These are phyloP conservation scores for Pichia kluyveri DNA, from an alignment of 805 yeast genomes.

Conservation along the genomic window DNA sequence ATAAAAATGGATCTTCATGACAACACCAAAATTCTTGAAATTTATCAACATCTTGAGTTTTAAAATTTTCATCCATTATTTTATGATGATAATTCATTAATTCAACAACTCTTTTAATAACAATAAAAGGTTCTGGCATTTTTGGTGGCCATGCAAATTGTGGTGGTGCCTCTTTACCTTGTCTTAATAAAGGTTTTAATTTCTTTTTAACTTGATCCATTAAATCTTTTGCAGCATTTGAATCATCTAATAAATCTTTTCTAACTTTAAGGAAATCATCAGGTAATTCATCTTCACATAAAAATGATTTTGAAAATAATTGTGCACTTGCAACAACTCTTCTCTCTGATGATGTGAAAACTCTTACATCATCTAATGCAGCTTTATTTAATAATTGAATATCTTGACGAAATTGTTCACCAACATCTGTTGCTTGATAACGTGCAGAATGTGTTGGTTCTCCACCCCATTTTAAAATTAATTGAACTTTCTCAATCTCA, in stretches of 20 bases:
- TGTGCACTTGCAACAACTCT: constrained; percentile 92
- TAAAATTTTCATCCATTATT: constrained; percentile 76
- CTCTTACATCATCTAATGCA: constrained; percentile 75
- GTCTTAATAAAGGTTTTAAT: constrained; percentile 85
- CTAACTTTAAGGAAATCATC: constrained; percentile 74
- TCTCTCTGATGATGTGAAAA: constrained; percentile 88
- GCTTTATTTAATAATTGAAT: constrained; percentile 76
- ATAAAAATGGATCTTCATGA: constrained; percentile 84
- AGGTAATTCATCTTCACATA: constrained; percentile 62
- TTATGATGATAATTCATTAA: constrained; percentile 85
- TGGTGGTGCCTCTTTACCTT: constrained; percentile 94
- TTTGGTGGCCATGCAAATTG: constrained; percentile 98
- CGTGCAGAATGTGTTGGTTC: constrained; percentile 98
- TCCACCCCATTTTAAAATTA: constrained; percentile 98
- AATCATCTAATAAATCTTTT: constrained; percentile 88
- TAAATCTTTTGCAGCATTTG: constrained; percentile 94
- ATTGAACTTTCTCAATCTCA: constrained; percentile 88
- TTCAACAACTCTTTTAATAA: constrained; percentile 88
- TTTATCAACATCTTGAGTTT: constrained; percentile 49
- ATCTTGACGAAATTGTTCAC: constrained; percentile 93
- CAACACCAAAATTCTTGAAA: constrained; percentile 92
- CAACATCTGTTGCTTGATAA: constrained; percentile 89
- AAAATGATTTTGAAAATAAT: constrained; percentile 65
- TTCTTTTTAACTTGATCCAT: constrained; percentile 98
- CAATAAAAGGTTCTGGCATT: constrained; percentile 95